Evolutionary conservation across 345 rosid species (phyloP).

Genomic region (Eucalyptus marginata): DNA sequence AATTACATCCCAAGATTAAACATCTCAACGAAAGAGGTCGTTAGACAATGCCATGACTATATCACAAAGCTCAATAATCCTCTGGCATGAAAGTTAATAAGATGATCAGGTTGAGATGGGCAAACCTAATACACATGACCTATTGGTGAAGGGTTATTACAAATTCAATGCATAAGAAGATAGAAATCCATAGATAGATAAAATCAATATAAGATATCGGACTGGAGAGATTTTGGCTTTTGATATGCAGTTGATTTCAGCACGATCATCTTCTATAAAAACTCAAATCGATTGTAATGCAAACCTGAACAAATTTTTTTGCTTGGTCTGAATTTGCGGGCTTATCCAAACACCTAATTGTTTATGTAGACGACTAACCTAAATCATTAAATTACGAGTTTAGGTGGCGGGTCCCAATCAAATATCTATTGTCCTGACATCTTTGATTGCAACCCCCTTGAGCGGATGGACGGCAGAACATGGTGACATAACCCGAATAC

Average conservation of each 20-base stretch:
- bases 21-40: background rate
- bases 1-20: background rate
- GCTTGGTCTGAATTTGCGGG: background rate
- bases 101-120: background rate
- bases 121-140: background rate
- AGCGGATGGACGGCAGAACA: constrained; percentile 7
- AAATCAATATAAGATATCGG: background rate
- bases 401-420: background rate
- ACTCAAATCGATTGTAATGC: background rate
- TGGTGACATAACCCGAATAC: constrained; percentile 12
- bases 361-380: background rate
- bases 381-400: background rate
- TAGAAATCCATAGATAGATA: background rate
- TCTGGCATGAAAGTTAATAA: background rate
- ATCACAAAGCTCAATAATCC: background rate
- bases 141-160: background rate
- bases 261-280: background rate
- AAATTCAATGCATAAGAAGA: background rate
- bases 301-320: background rate
- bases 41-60: background rate
- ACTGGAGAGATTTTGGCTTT: background rate
- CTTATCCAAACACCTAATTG: background rate
- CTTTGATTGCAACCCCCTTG: background rate
- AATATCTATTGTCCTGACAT: background rate
- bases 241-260: background rate